Conservation (phyloP, 768 basidiomycete genomes). For the Fomitopsis serialis region DNA sequence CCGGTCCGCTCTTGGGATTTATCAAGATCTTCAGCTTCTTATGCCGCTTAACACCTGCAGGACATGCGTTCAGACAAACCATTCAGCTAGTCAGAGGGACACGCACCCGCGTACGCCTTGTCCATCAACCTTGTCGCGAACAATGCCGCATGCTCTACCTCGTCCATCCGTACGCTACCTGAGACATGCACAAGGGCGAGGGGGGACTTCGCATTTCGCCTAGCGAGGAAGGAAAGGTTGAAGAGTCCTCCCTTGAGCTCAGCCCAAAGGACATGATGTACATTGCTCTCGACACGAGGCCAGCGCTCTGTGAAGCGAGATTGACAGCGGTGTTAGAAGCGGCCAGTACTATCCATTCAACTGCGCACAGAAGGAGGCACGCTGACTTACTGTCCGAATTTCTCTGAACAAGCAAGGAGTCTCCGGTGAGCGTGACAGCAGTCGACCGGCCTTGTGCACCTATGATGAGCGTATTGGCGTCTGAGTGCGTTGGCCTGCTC, state of each 20-base stretch:
- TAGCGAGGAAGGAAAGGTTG: conserved; percentile 47
- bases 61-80: conserved; percentile 1
- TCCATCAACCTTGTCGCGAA: conserved; percentile 56
- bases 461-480: conserved; percentile 11
- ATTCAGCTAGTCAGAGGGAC: conserved; percentile 1
- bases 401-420: conserved; percentile 23
- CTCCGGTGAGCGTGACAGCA: conserved; percentile 24
- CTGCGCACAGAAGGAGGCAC: background rate
- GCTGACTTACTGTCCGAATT: conserved; percentile 12
- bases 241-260: conserved; percentile 32
- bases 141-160: conserved; percentile 30
- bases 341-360: background rate
- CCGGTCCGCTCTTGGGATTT: conserved; percentile 78
- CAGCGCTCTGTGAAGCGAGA: conserved; percentile 15
- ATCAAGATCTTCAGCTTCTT: conserved; percentile 64
- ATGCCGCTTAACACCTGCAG: conserved; percentile 45
- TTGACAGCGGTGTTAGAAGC: background rate
- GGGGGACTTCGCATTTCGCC: conserved; percentile 34
- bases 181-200: conserved; percentile 37
- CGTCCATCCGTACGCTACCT: conserved; percentile 34
- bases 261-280: conserved; percentile 53
- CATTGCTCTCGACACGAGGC: conserved; percentile 26
- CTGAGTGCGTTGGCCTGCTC: background rate
- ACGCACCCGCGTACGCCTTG: conserved; percentile 56
- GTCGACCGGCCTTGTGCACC: conserved; percentile 9